Evolutionary conservation across 2,329 filamentous ascomycete species (phyloP).

Genomic region (Pestalotiopsis sp.): DNA sequence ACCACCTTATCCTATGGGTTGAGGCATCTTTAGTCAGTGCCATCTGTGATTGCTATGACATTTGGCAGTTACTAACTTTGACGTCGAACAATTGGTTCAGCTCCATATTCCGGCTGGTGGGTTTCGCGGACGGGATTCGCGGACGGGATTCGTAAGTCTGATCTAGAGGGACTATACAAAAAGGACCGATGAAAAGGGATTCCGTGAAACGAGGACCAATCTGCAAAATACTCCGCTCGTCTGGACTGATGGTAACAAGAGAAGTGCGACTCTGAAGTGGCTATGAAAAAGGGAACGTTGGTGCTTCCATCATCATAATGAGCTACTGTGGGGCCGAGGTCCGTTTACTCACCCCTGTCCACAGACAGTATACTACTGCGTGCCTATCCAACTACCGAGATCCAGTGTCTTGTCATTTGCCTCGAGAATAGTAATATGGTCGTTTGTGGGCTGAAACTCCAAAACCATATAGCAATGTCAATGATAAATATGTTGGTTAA

Average conservation of each 20-base stretch:
- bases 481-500: no score
- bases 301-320: neutral
- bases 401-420: no score
- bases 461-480: no score
- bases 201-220: neutral
- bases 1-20: constrained; percentile 55
- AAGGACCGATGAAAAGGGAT: neutral
- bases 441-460: no score
- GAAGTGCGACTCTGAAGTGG: neutral
- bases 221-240: neutral
- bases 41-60: neutral
- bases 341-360: neutral
- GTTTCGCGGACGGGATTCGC: neutral
- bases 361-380: neutral
- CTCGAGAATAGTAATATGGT: no score
- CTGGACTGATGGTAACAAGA: neutral
- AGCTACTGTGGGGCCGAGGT: constrained; percentile 11
- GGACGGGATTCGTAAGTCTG: neutral
- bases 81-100: constrained; percentile 58
- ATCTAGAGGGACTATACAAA: neutral
- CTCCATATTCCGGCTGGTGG: constrained; percentile 47
- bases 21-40: neutral
- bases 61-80: constrained; percentile 46
- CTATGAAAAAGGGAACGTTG: neutral
- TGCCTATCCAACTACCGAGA: no score